These are phyloP conservation scores for Chrysanthemum lavandulifolium DNA, from an alignment of 129 eudicot species.

Conservation along the genomic window DNA sequence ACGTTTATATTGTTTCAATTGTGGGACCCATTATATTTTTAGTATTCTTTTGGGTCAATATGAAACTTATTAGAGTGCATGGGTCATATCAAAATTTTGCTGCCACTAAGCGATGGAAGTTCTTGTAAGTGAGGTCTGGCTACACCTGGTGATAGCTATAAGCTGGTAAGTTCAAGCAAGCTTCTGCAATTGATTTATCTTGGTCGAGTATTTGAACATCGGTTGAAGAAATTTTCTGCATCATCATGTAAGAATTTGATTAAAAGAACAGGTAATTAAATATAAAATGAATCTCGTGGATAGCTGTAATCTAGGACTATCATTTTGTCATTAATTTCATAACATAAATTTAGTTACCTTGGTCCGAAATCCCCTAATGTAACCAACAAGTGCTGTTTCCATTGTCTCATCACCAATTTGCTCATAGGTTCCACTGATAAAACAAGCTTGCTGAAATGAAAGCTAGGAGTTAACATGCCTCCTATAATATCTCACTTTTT, in stretches of 20 bases:
- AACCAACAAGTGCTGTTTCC: constrained; percentile 61
- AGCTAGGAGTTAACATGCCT: not conserved
- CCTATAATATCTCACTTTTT: not conserved
- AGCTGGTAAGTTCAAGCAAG: constrained; percentile 44
- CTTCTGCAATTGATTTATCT: constrained; percentile 48
- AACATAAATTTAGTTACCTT: constrained; percentile 41
- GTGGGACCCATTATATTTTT: not conserved
- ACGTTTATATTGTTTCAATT: no score
- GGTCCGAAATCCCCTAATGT: constrained; percentile 49
- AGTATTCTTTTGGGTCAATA: not conserved
- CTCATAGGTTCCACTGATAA: constrained; percentile 34
- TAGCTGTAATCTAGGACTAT: not conserved
- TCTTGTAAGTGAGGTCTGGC: constrained; percentile 27
- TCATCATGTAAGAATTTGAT: constrained; percentile 13
- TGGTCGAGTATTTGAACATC: constrained; percentile 44
- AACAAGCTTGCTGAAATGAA: constrained; percentile 46
- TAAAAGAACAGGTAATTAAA: not conserved
- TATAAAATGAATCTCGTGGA: not conserved
- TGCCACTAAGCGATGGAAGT: constrained; percentile 11
- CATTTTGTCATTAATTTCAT: not conserved
- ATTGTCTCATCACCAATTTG: constrained; percentile 31
- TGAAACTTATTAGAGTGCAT: not conserved
- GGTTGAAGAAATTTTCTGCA: constrained; percentile 25
- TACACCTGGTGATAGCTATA: constrained; percentile 26
- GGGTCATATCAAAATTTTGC: constrained; percentile 1